Base-by-base conservation (phyloP, 1,284 basidiomycete genomes). In the Cryptococcus neoformans region DNA sequence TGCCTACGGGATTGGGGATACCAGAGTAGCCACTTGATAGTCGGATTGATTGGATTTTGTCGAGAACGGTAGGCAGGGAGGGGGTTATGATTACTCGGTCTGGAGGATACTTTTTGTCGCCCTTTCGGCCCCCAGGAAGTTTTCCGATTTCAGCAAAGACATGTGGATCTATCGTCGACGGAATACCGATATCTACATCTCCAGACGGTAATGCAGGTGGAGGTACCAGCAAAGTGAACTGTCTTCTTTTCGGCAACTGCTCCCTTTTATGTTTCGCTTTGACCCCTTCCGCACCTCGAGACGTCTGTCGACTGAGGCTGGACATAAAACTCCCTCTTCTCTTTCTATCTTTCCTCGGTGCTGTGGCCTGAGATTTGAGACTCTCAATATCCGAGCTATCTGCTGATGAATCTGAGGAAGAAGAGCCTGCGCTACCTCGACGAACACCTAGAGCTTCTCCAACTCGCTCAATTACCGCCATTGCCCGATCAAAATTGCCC, bases 51-150 rank as follows among this genome's bases (percentile, higher is more conserved):
- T 84, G 84, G 37, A 91, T 80, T 39, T 83, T 81, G 37, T 78
- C 73, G 21, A 88, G 75, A 38, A 88, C 79, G 5, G 80, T 69
- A 2, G 83, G 78, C 17, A 89, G 75, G 2, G 84, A 85, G 1
- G 81, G 79, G 0, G 88, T 85, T n/a, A 77, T 79, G 41, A 83
- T 73, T 14, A 84, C 74, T 28, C 81, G 75, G 41, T 80, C 66
- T 7, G 67, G 67, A 10, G 59, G 54, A 28, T 61, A 59, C 1
- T 39, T 21, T 11, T 47, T 54, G 34, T 59, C 54, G 11, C 37
- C 45, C n/a, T 42, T 46, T 3, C 51, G 34, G 4, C 42, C 45
- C 28, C 28, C 28, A 28, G 56, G 54, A 17, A 53, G 58, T 34
- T 46, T 38, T 36, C 55, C 59, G 5, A 41, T 50, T 36, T 53